Percentiles rank a stretch among this genome's conserved stretches.
These are phyloP conservation scores for Coprinopsis sp. DNA, from an alignment of 768 basidiomycete species.

Conservation along the genomic window DNA sequence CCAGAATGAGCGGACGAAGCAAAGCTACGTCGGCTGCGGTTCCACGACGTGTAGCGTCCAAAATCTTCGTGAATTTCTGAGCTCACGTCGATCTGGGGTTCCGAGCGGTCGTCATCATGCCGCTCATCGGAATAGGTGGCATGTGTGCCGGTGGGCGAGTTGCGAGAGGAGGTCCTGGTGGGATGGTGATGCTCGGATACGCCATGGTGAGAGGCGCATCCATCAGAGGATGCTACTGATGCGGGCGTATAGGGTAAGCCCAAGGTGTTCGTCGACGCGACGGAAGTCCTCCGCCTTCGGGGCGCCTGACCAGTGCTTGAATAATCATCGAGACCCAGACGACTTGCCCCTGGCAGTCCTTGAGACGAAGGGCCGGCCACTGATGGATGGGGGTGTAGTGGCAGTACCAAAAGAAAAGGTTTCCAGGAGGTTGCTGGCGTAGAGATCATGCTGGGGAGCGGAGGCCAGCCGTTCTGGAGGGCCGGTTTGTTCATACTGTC, in stretches of 20 bases:
- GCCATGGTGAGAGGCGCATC: conserved; percentile 33
- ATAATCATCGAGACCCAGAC: conserved; percentile 2
- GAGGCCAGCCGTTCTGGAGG: conserved; percentile 12
- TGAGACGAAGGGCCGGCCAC: conserved; percentile 30
- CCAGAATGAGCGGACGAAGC: conserved; percentile 21
- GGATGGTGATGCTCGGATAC: conserved; percentile 31
- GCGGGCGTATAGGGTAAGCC: conserved; percentile 43
- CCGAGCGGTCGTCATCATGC: conserved; percentile 29
- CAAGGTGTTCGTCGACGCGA: conserved; percentile 46
- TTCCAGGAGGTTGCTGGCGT: conserved; percentile 40
- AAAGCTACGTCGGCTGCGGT: conserved; percentile 17
- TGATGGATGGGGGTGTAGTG: conserved; percentile 40
- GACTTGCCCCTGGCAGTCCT: conserved; percentile 13
- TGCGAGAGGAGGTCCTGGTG: conserved; percentile 23
- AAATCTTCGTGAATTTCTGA: conserved; percentile 33
- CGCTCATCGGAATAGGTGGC: conserved; percentile 43
- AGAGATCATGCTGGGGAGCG: conserved; percentile 26
- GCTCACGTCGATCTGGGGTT: conserved; percentile 34
- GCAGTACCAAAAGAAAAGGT: conserved; percentile 46
- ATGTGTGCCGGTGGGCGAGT: conserved; percentile 13
- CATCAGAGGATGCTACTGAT: conserved; percentile 36
- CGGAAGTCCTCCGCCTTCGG: conserved; percentile 26
- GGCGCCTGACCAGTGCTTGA: neutral
- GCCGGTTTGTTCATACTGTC: too few relatives aligned
- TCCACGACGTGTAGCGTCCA: conserved; percentile 19